These are phyloP conservation scores for Excoecaria cochinchinensis DNA, from an alignment of 345 rosid genomes.

Conservation along the genomic window DNA sequence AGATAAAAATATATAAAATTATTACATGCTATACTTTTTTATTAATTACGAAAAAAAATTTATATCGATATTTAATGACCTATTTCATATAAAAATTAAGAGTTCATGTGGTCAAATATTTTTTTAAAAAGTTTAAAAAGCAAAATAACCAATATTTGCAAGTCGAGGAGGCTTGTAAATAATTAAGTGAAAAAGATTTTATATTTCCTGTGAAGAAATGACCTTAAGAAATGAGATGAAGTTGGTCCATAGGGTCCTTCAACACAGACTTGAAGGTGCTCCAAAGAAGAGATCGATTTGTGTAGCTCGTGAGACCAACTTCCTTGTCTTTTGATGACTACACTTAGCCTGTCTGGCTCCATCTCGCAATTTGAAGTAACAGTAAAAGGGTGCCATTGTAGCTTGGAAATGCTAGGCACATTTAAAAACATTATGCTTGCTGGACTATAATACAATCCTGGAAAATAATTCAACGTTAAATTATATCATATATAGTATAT, in stretches of 20 bases:
- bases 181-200: not conserved
- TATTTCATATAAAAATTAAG: too few species aligned
- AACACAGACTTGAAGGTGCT: conserved; percentile 22
- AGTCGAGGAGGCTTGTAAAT: too few species aligned
- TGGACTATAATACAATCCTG: conserved; percentile 30
- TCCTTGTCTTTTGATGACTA: conserved; percentile 16
- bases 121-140: too few species aligned
- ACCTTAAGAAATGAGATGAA: conserved; percentile 30
- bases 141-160: too few species aligned
- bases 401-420: conserved; percentile 25
- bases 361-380: conserved; percentile 22
- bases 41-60: too few species aligned
- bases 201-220: not conserved
- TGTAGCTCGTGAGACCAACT: conserved; percentile 27
- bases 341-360: conserved; percentile 18
- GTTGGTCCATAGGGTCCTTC: conserved; percentile 34
- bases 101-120: too few species aligned
- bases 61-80: too few species aligned
- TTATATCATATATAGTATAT: not conserved
- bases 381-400: conserved; percentile 34
- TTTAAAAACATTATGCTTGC: conserved; percentile 23
- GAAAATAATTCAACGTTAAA: not conserved
- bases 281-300: conserved; percentile 2
- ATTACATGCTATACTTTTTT: too few species aligned
- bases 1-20: too few species aligned